phyloP scores from a whole-genome alignment of 2,329 filamentous ascomycete genomes.

The Aspergillus sp. region DNA sequence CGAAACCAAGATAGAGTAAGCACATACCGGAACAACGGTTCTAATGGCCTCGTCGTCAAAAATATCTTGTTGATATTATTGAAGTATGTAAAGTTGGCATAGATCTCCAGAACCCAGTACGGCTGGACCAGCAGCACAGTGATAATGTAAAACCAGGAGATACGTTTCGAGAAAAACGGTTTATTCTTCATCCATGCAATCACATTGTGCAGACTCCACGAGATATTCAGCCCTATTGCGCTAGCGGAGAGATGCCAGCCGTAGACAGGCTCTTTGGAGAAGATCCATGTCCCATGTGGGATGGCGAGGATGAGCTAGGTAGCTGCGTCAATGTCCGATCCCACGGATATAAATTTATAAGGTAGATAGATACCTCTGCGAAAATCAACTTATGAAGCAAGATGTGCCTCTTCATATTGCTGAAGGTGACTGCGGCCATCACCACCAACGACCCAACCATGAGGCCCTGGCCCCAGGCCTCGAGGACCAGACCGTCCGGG shows the following conservation, averaged over 20 bases:
- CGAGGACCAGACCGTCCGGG: slow-evolving; percentile 40
- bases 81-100: slow-evolving; percentile 65
- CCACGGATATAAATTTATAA: neutral
- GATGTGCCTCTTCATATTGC: slow-evolving; percentile 51
- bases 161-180: slow-evolving; percentile 55
- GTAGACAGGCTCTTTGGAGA: slow-evolving; percentile 55
- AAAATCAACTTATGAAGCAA: slow-evolving; percentile 53
- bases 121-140: slow-evolving; percentile 60
- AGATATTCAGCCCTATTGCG: slow-evolving; percentile 60
- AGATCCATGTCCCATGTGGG: slow-evolving; percentile 60
- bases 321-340: neutral
- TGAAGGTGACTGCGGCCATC: slow-evolving; percentile 49
- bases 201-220: slow-evolving; percentile 64
- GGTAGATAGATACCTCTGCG: slow-evolving; percentile 39
- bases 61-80: slow-evolving; percentile 57
- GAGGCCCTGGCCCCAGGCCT: slow-evolving; percentile 51
- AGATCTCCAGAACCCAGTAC: slow-evolving; percentile 65
- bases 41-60: slow-evolving; percentile 55
- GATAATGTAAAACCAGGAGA: slow-evolving; percentile 57
- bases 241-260: slow-evolving; percentile 64
- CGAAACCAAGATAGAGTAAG: neutral
- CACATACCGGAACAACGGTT: slow-evolving; percentile 57
- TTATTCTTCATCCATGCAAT: slow-evolving; percentile 67
- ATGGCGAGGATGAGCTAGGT: slow-evolving; percentile 54
- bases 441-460: slow-evolving; percentile 52